Evolutionary conservation across 2,329 filamentous ascomycete species (phyloP).

Genomic region (Epichloe elymi): DNA sequence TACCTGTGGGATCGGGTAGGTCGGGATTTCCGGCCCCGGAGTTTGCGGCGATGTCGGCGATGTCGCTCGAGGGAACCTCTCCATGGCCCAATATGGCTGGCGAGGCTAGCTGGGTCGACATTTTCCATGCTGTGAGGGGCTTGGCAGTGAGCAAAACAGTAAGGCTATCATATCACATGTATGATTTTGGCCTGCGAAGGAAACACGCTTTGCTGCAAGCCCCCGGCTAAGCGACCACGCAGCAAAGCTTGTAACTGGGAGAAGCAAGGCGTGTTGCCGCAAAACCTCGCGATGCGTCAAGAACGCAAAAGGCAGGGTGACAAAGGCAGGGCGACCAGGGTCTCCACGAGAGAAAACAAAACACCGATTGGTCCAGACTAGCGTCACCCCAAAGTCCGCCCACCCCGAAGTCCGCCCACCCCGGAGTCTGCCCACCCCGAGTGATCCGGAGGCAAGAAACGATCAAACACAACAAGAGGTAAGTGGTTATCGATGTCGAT

Average conservation of each 20-base stretch:
- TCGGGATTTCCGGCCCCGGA: conserved; percentile 14
- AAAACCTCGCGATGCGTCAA: not conserved
- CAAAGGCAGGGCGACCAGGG: too few species aligned
- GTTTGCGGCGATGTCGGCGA: conserved; percentile 14
- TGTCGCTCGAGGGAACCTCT: conserved; percentile 14
- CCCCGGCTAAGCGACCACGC: not conserved
- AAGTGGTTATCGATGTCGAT: not conserved
- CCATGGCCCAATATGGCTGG: conserved; percentile 14
- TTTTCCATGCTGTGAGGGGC: conserved; percentile 21
- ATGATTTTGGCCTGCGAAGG: not conserved
- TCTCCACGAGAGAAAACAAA: not conserved
- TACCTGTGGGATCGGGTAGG: conserved; percentile 19
- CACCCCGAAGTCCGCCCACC: not conserved
- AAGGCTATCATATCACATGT: not conserved
- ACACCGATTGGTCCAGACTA: not conserved
- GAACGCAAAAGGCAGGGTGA: not conserved
- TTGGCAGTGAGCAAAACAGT: not conserved
- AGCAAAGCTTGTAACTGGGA: not conserved
- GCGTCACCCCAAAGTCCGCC: not conserved
- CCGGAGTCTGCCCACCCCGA: not conserved
- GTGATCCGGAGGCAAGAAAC: not conserved
- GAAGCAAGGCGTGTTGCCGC: not conserved
- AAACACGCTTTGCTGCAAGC: not conserved
- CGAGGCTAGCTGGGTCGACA: conserved; percentile 19
- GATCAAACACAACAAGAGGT: not conserved